These are phyloP conservation scores for Colletotrichum sp. DNA, from an alignment of 2,329 filamentous ascomycete species.

Conservation along the genomic window DNA sequence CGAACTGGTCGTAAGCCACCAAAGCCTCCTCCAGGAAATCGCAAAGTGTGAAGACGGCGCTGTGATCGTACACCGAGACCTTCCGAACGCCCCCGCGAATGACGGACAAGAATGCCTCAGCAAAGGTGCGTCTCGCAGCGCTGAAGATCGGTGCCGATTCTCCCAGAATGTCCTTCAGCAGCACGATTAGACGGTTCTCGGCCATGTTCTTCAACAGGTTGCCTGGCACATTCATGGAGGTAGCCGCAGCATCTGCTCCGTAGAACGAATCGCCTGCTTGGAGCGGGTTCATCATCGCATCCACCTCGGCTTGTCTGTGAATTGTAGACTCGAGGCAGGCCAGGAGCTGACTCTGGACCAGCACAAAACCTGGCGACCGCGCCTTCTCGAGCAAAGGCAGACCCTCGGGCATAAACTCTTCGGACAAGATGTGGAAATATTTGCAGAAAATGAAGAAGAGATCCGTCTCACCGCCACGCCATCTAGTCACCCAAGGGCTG, in stretches of 20 bases:
- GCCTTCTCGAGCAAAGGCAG: conserved; percentile 60
- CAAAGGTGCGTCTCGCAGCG: conserved; percentile 70
- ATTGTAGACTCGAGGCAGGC: conserved; percentile 82
- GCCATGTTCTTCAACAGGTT: conserved; percentile 82
- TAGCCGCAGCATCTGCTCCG: conserved; percentile 68
- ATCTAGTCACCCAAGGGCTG: conserved; percentile 82
- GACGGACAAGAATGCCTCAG: conserved; percentile 73
- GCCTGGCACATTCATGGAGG: conserved; percentile 64
- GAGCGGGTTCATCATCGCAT: conserved; percentile 44
- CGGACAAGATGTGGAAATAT: conserved; percentile 79
- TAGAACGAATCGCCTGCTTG: conserved; percentile 48
- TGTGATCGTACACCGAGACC: conserved; percentile 81
- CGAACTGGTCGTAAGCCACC: conserved; percentile 59
- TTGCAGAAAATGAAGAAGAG: conserved; percentile 92
- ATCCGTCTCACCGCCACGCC: conserved; percentile 87
- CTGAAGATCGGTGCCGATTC: conserved; percentile 42
- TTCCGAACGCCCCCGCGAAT: conserved; percentile 76
- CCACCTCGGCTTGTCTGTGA: conserved; percentile 69
- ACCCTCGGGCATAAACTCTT: conserved; percentile 69
- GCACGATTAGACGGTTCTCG: conserved; percentile 84
- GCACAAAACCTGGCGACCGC: conserved; percentile 76
- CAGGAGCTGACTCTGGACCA: conserved; percentile 83
- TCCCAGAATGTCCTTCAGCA: conserved; percentile 79
- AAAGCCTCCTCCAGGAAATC: conserved; percentile 88
- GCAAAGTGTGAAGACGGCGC: conserved; percentile 86